Evolutionary conservation across 1,284 basidiomycete genomes (phyloP).

Genomic region (Ustilago loliicola): DNA sequence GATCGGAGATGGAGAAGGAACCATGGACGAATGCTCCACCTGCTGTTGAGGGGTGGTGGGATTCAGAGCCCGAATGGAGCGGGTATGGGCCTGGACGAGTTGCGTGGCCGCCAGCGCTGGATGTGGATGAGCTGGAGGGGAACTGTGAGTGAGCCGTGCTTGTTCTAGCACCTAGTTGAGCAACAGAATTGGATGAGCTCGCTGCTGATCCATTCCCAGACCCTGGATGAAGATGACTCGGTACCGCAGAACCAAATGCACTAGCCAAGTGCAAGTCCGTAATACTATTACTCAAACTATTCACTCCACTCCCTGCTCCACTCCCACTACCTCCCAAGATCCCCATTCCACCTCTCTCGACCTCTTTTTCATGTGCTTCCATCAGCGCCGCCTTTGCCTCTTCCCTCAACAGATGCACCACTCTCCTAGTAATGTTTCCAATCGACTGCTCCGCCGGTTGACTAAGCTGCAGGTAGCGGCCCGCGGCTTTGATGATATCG

Average conservation of each 20-base stretch:
- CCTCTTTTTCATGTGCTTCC: slow-evolving; percentile 45
- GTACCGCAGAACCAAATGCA: slow-evolving; percentile 35
- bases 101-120: neutral
- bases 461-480: slow-evolving; percentile 83
- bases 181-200: slow-evolving; percentile 28
- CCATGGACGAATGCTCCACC: slow-evolving; percentile 40
- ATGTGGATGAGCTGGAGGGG: slow-evolving; percentile 25
- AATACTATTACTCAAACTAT: slow-evolving; percentile 47
- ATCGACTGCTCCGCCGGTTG: slow-evolving; percentile 93
- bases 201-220: slow-evolving; percentile 16
- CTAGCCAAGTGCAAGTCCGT: slow-evolving; percentile 40
- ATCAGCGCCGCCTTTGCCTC: slow-evolving; percentile 73
- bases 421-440: slow-evolving; percentile 91
- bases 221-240: slow-evolving; percentile 13
- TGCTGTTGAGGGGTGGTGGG: neutral
- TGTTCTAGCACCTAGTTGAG: slow-evolving; percentile 5
- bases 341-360: neutral
- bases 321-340: slow-evolving; percentile 6
- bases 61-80: slow-evolving; percentile 22
- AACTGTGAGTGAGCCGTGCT: slow-evolving; percentile 23
- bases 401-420: slow-evolving; percentile 91
- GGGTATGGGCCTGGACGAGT: slow-evolving; percentile 40
- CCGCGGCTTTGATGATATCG: slow-evolving; percentile 83
- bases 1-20: slow-evolving; percentile 65
- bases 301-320: slow-evolving; percentile 25